Evolutionary conservation across 805 yeast species (phyloP).

Genomic region (Jamesozyma gamospora): DNA sequence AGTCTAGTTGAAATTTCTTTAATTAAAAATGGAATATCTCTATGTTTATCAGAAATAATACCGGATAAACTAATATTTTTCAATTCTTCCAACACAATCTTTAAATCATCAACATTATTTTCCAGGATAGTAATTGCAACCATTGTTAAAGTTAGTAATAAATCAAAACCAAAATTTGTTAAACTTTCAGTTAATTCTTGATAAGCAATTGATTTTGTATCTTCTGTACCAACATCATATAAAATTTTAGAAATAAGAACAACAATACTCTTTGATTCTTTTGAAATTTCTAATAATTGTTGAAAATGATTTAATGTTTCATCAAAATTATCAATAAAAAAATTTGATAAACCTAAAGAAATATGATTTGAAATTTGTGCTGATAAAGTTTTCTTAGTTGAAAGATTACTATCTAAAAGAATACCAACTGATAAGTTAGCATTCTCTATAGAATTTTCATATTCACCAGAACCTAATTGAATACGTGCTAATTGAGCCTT

Average conservation of each 20-base stretch:
- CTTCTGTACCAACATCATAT: conserved; percentile 65
- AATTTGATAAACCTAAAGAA: conserved; percentile 62
- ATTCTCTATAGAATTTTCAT: conserved; percentile 47
- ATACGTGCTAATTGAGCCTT: conserved; percentile 68
- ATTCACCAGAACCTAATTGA: conserved; percentile 49
- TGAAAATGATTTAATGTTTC: conserved; percentile 60
- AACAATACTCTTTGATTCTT: conserved; percentile 56
- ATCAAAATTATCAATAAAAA: conserved; percentile 53
- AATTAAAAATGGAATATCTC: conserved; percentile 50
- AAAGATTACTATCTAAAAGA: conserved; percentile 32
- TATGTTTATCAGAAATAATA: conserved; percentile 40
- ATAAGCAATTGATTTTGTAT: conserved; percentile 70
- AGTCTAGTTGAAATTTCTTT: conserved; percentile 41
- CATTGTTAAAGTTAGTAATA: conserved; percentile 57
- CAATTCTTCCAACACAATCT: conserved; percentile 58
- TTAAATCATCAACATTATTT: conserved; percentile 44
- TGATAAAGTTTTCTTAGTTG: neutral
- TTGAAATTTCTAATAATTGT: conserved; percentile 45
- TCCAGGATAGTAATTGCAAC: conserved; percentile 74
- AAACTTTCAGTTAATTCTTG: conserved; percentile 69
- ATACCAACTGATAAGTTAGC: conserved; percentile 49
- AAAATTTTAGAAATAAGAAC: conserved; percentile 69
- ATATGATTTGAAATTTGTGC: conserved; percentile 48
- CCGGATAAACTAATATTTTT: conserved; percentile 38
- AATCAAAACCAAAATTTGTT: conserved; percentile 53